Evolutionary conservation across 2,329 filamentous ascomycete genomes (phyloP), one percentile per base, ranked within the genome.

Genomic region (Cladosporium oxysporum): DNA sequence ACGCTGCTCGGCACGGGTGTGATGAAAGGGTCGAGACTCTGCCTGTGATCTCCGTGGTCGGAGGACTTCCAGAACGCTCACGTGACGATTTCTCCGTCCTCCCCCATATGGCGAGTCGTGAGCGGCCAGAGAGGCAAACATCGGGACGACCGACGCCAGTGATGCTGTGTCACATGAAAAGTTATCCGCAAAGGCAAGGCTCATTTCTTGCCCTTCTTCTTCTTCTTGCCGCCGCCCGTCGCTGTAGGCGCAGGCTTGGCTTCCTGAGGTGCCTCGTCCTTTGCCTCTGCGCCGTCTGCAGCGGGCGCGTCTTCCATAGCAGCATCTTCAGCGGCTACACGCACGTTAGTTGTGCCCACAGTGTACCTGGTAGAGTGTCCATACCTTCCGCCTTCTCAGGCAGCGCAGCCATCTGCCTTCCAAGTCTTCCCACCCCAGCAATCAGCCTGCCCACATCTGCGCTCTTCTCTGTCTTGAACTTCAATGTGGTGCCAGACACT

Each of bases 391-490:
- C 69, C 44, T 76, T 74, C 67, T 81, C 79, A 10, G 81, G 81
- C 67, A 83, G 69, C 14, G 80, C 82, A 14, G 82, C 85, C 79
- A 87, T 87, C 6, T 83, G 80, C 64, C 88, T 84, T n/a, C 90
- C 92, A 71, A 97, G 79, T 66, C 87, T 85, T 0, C 92, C 93
- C 69, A 99, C 79, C 52, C 89, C 87, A 61, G 88, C 87, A 66
- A 99, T 87, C 73, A 99, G 80, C 31, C 95, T 84, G 28, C 90
- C 90, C 11, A 99, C 93, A 80, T 98, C 94, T 23, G 92, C 91
- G 23, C 91, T 92, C 80, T 97, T 96, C 76, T 90, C 90, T 41
- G 95, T 99, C 76, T 87, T 86, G 83, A 97, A 98, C 81, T 97
- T 96, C 69, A 99, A 85, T 68, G 90, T 90, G 66, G 90, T 89